phyloP scores from a whole-genome alignment of 495 filamentous ascomycete species.

The Elaphomyces granulatus region DNA sequence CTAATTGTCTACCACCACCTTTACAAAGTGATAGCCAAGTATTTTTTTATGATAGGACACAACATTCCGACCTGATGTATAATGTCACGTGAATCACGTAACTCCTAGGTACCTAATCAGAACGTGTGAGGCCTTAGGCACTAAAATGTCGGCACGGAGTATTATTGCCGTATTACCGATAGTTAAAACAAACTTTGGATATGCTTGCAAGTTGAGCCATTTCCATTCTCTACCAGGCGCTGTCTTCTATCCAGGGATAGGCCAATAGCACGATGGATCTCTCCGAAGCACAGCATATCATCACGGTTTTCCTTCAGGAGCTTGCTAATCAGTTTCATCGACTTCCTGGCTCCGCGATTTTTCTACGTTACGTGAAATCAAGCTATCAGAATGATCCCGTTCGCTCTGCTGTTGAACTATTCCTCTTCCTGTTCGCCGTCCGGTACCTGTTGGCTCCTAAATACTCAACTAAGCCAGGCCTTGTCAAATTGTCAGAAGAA shows the following conservation, averaged over 20 bases:
- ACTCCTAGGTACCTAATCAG: no score
- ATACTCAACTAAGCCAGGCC: slow-evolving; percentile 80
- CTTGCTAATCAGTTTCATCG: slow-evolving; percentile 65
- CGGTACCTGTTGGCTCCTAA: slow-evolving; percentile 82
- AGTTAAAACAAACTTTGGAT: no score
- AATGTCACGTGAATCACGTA: no score
- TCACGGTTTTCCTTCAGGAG: slow-evolving; percentile 50
- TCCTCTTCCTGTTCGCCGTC: slow-evolving; percentile 90
- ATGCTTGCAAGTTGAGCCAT: no score
- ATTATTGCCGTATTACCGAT: no score
- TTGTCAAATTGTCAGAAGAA: slow-evolving; percentile 78
- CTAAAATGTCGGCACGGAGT: no score
- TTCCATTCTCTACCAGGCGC: no score
- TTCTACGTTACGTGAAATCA: slow-evolving; percentile 86
- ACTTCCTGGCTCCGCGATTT: slow-evolving; percentile 83
- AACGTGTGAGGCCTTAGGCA: no score
- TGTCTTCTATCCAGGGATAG: not conserved
- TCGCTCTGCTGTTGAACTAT: slow-evolving; percentile 81
- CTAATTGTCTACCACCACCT: no score
- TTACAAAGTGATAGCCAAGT: no score
- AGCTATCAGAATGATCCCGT: slow-evolving; percentile 97
- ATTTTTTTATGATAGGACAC: no score
- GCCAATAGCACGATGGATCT: slow-evolving; percentile 50
- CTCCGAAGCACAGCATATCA: slow-evolving; percentile 59
- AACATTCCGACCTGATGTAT: no score